Percentiles rank a stretch among this genome's conserved stretches.
Conservation (phyloP, 148 eudicot species). For the Diospyros kaki region DNA sequence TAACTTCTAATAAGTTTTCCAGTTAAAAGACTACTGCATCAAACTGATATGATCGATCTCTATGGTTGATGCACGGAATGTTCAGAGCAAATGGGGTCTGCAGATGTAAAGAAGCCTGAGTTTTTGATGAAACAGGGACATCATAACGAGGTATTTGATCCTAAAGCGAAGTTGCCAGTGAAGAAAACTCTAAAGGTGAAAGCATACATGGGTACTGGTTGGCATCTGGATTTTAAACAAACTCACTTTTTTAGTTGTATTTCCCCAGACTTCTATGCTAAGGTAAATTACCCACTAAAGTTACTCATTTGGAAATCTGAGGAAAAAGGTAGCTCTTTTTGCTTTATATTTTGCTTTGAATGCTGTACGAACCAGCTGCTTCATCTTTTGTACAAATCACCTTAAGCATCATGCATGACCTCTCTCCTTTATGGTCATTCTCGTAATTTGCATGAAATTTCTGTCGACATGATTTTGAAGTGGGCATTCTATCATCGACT, state of each 20-base stretch:
- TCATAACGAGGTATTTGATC: conserved; percentile 49
- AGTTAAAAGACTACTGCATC: no score
- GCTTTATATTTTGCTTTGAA: no score
- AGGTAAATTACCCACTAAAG: conserved; percentile 30
- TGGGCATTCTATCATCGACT: no score
- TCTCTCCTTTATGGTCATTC: no score
- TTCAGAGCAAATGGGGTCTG: conserved; percentile 71
- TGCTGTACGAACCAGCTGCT: no score
- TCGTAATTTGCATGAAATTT: no score
- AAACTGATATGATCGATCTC: conserved; percentile 52
- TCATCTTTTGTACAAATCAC: no score
- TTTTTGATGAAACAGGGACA: conserved; percentile 37
- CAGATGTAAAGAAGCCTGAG: conserved; percentile 73
- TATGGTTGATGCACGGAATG: conserved; percentile 85
- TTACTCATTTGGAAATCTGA: no score
- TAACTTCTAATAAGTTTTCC: no score
- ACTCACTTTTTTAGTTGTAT: conserved; percentile 62
- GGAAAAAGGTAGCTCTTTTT: no score
- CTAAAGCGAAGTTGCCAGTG: conserved; percentile 38
- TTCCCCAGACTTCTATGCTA: conserved; percentile 80
- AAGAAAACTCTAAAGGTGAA: conserved; percentile 54
- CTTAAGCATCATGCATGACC: no score
- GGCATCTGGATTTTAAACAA: conserved; percentile 70
- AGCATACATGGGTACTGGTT: conserved; percentile 77
- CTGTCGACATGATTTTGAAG: no score